Evolutionary conservation across 176 grass and related monocot genomes (phyloP), one percentile per base, ranked within the genome.

Genomic region (Ensete glaucum): DNA sequence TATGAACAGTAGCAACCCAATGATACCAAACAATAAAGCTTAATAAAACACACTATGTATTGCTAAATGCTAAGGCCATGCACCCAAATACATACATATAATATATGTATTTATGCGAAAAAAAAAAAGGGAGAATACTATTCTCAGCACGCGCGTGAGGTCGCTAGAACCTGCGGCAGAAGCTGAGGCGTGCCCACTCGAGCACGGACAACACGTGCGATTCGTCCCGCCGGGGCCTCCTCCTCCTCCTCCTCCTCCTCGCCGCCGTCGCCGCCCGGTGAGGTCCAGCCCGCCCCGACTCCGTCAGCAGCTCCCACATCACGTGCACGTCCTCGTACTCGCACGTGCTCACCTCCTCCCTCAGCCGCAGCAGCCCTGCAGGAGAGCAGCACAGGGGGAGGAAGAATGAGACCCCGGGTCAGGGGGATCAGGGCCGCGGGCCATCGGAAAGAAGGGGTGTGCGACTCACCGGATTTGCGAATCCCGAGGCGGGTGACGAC

Each of bases 241-340:
- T 26, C 54, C 26, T 54, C 77, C 67, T 57, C 67, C n/a, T n/a
- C n/a, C 26, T 54, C 77, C 67, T 57, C 67, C 54, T 72, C 56
- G 15, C 11, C 69, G 34, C 3, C 54, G n/a, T 63, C 76, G 60
- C 75, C 76, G 76, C 77, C 74, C 66, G 73, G 78, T 78, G 55
- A 55, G 23, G 58, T 67, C 69, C 56, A 63, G 77, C 71, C 57
- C 82, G 25, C n/a, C 77, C 23, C n/a, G 75, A 50, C 69, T 73
- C 71, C 71, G 52, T 97, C 56, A 98, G 95, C 86, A 98, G 90
- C 81, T 93, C 95, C 95, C 95, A 93, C 95, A 98, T 94, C 78
- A 98, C 95, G 53, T 79, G 95, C 80, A 98, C 95, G 81, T 98
- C 95, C 76, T 91, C 95, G 82, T 98, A 98, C 80, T 94, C 95